A percentile compares a stretch with the other conserved stretches of the same genome.
Evolutionary conservation across 305 asterid species (phyloP).

Genomic region (Fraxinus angustifolia): DNA sequence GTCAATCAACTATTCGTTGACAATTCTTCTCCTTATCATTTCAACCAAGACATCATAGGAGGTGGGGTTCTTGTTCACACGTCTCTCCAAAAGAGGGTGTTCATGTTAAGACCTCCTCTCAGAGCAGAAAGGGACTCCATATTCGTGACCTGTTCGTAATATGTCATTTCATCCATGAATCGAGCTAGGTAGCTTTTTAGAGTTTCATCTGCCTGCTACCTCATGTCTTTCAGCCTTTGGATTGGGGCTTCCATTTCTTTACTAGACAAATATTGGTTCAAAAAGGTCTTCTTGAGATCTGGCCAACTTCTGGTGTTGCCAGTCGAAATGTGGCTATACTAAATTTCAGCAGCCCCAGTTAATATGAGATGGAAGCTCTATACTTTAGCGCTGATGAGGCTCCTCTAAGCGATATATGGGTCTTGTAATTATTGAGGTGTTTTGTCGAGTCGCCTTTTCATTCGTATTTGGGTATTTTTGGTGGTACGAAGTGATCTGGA

Average conservation of each 20-base stretch:
- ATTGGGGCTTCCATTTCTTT: neutral
- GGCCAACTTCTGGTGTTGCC: neutral
- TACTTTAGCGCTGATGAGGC: neutral
- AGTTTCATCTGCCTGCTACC: neutral
- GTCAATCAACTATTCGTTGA: too few relatives aligned
- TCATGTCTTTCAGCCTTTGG: neutral
- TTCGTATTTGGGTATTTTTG: neutral
- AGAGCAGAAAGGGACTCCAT: neutral
- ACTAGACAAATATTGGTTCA: neutral
- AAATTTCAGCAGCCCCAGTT: neutral
- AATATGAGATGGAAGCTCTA: neutral
- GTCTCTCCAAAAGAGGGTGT: neutral
- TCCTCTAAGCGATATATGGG: neutral
- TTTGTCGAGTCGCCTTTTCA: neutral
- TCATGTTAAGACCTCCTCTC: neutral
- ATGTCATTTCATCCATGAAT: neutral
- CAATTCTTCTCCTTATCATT: too few relatives aligned
- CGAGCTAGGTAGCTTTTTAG: neutral
- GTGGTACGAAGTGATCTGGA: neutral
- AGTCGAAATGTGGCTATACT: neutral
- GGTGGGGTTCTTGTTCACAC: too few relatives aligned
- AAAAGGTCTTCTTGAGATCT: neutral
- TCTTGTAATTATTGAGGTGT: neutral
- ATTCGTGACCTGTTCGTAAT: neutral
- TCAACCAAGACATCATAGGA: too few relatives aligned